Conservation (phyloP, 768 basidiomycete genomes). For the Xerocomellus amylosporus region DNA sequence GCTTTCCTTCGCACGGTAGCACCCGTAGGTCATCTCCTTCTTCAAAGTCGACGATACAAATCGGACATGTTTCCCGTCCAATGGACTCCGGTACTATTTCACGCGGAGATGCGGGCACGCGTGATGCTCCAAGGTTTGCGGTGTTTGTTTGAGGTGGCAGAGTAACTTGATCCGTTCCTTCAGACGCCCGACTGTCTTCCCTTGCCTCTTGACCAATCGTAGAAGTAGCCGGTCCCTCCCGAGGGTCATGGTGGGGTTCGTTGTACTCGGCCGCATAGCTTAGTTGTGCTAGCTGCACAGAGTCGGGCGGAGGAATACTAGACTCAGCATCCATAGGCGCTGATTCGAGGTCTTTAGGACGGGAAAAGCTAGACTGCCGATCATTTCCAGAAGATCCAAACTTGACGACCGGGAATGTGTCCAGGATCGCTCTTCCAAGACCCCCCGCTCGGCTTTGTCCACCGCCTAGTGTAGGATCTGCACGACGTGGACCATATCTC, state of each 20-base stretch:
- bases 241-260: neutral
- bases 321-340: neutral
- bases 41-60: constrained; percentile 92
- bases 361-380: constrained; percentile 8
- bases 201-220: neutral
- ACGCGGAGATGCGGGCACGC: neutral
- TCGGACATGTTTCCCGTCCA: constrained; percentile 86
- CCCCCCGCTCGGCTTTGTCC: constrained; percentile 77
- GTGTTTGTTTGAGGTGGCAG: neutral
- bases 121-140: neutral
- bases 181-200: constrained; percentile 1
- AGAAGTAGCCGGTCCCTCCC: neutral
- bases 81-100: constrained; percentile 56
- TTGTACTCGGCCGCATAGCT: neutral
- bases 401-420: constrained; percentile 93
- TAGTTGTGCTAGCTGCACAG: constrained; percentile 13
- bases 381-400: constrained; percentile 47
- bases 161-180: constrained; percentile 7
- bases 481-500: constrained; percentile 76
- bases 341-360: constrained; percentile 35
- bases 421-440: constrained; percentile 87
- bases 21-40: constrained; percentile 90
- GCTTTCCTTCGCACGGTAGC: constrained; percentile 87
- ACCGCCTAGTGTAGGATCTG: constrained; percentile 26
- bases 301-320: neutral